A percentile compares a stretch with the other conserved stretches of the same genome.
Evolutionary conservation across 2,329 filamentous ascomycete species (phyloP).

Genomic region (Ustilaginoidea virens): DNA sequence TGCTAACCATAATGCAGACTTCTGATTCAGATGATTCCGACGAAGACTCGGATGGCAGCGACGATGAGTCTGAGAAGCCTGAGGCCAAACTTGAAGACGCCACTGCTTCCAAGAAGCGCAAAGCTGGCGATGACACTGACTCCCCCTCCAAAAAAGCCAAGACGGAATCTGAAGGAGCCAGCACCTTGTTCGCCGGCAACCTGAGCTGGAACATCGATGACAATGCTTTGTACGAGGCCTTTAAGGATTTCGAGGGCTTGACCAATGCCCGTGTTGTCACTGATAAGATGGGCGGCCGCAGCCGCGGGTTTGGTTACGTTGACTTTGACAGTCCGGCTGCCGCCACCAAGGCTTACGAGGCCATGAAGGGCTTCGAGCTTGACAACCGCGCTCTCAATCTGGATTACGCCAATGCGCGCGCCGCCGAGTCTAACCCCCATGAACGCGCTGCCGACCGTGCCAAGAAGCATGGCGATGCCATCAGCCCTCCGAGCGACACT

Average conservation of each 20-base stretch:
- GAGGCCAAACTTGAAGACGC: constrained; percentile 18
- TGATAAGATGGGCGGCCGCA: constrained; percentile 65
- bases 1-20: neutral
- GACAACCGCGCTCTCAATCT: constrained; percentile 64
- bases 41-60: constrained; percentile 17
- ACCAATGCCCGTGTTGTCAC: constrained; percentile 65
- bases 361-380: constrained; percentile 59
- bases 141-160: constrained; percentile 52
- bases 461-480: constrained; percentile 59
- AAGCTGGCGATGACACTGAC: constrained; percentile 32
- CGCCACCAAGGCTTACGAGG: constrained; percentile 56
- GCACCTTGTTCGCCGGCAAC: constrained; percentile 78
- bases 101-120: constrained; percentile 29
- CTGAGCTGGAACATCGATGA: constrained; percentile 86
- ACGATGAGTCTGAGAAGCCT: constrained; percentile 19
- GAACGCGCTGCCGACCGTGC: constrained; percentile 49
- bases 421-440: constrained; percentile 34
- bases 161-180: constrained; percentile 30
- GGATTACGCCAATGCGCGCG: constrained; percentile 58
- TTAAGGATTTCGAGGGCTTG: constrained; percentile 64
- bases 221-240: constrained; percentile 63
- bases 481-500: constrained; percentile 69
- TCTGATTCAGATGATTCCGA: constrained; percentile 14
- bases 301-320: constrained; percentile 87
- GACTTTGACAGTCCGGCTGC: constrained; percentile 59